Base-by-base conservation (phyloP, 164 flowering plant species). In the Magnolia sinica region DNA sequence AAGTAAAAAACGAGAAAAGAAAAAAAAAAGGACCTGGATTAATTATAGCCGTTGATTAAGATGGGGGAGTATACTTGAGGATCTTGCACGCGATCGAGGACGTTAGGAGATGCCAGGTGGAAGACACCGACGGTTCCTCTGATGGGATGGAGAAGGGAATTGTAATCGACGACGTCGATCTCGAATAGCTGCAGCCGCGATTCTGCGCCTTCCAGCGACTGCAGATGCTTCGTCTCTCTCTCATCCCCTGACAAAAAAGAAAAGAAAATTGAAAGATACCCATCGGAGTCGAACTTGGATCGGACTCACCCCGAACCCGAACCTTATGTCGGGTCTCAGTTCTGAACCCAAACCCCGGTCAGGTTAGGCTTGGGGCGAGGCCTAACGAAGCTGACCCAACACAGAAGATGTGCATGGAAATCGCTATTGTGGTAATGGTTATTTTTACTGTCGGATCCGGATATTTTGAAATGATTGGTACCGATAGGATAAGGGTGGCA, bases 81-180 rank as follows among this genome's bases (percentile, higher is more conserved):
- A 78, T 95, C 93, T 0, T 59, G 80, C 63, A 95, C 93, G 74
- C 70, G 76, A 77, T 96, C 95, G 75, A 92, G 88, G 72, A 75
- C 88, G 84, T 88, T 84, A 19, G 99, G 99, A 24, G 98, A 94
- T 20, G 99, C 99, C 1, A 92, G 75, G 86, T 96, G 98, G 87
- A 96, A 89, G 64, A 96, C 91, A 64, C 97, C 99, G 31, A 80
- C 68, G 64, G 89, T 80, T 72, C 92, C 94, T 18, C 73, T 55
- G 65, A 94, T 76, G 16, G 99, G 95, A 50, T 94, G 84, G 65
- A 74, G 63, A 66, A 96, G 80, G 71, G 97, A 87, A 24, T 88
- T 88, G 75, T 90, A 96, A 63, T 90, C 81, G 20, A 96, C 90
- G 61, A 96, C 92, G 80, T 92, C 96, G 27, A 92, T 90, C 79